Evolutionary conservation across 257 asterid species (phyloP), one percentile per base, ranked within the genome.

Genomic region (Pogostemon cablin): DNA sequence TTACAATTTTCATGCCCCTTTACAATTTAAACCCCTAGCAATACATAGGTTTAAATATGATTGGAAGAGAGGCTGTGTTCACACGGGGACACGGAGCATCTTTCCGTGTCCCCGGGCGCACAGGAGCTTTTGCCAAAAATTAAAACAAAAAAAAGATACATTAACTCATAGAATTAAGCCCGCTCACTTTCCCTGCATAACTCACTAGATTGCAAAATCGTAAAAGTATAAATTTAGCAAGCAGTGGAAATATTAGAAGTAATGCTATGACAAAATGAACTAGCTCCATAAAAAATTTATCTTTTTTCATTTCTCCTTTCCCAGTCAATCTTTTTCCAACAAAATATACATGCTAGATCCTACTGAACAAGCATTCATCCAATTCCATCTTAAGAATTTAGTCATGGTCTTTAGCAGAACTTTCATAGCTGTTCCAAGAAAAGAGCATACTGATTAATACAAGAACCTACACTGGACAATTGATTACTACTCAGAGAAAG

Each of bases 271-370:
- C 49, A 37, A 52, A 32, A 8, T 50, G 44, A 38, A 41, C 25
- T 46, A 60, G 53, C 53, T 61, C 60, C 38, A 54, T 6, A 17
- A 46, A 72, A 25, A 50, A 40, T 10, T 25, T 41, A 15, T 53
- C 17, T n/a, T 7, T 62, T 61, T 38, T 7, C 69, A 10, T 49
- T 40, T 72, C 20, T 10, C 76, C 47, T 62, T 32, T 50, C 50
- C 52, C 42, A 71, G 61, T 38, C 12, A 3, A 37, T n/a, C 12
- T 47, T 62, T 37, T 20, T 15, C 32, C 62, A 49, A 6, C 34
- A 61, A 15, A 17, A 60, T 7, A 39, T 17, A 55, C 69, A 62
- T 41, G 41, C 38, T 12, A 60, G 10, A 17, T 11, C 55, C 58
- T 68, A 0, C 20, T 25, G 38, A 37, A 7, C 42, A 35, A 37